Base-by-base conservation (phyloP, 1,139 yeast species). In the Arxiozyma telluris region DNA sequence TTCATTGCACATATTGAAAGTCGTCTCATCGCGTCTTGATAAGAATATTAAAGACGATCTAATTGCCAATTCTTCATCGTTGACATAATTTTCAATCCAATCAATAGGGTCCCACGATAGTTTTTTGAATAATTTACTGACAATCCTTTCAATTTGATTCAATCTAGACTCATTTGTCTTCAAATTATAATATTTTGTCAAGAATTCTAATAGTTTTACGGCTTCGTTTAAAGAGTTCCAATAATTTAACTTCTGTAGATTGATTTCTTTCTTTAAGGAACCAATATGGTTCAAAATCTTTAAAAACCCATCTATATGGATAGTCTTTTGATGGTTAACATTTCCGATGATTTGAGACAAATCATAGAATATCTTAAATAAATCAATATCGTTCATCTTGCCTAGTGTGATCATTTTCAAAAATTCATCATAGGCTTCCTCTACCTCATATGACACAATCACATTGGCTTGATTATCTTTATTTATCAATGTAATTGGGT, bases 381-480 rank as follows among this genome's bases (percentile, higher is more conserved):
- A 39, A 50, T 71, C 72, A 4, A 57, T 21, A 4, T 58, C 60
- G 1, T 67, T 53, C 12, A 73, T 49, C n/a, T 44, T 50, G 1
- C 65, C 64, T 5, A 70, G 56, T 47, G 68, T 53, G 7, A 62
- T 9, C 44, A 56, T 65, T 4, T 62, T 52, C 42, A 63, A 53
- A 21, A 78, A 61, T 27, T 63, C 62, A 1, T 68, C 63, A 50
- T 73, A 67, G 27, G 67, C 58, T 25, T 55, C 53, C 3, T 54
- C 18, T 25, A 67, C 57, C 27, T 67, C 67, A 54, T 74, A 74
- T 6, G 71, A 65, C 1, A 70, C 72, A 55, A 77, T 71, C 61
- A 75, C 80, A 58, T 75, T 72, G 3, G 82, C 83, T 22, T 75
- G 71, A 54, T 76, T 71, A 55, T 76, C 74, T 23, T 76, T 67